phyloP scores from a whole-genome alignment of 108 stramenopile species.

The Thalassiosira profunda region DNA sequence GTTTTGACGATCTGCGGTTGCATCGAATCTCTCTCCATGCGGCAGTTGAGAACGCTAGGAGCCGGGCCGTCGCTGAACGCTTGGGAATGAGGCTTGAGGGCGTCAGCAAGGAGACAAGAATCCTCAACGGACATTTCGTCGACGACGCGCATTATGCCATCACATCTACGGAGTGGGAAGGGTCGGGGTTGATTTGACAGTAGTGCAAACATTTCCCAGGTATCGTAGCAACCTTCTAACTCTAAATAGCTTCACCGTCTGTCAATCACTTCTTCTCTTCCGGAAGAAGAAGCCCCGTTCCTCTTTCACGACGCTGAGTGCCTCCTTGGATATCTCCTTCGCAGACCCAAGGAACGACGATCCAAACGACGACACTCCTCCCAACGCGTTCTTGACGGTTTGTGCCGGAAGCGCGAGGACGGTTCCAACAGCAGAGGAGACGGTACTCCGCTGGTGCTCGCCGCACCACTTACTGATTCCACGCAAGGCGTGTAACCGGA shows the following conservation, averaged over 20 bases:
- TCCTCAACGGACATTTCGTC: too few species aligned
- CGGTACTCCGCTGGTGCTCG: conserved; percentile 40
- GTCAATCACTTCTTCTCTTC: neutral
- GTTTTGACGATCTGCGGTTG: too few species aligned
- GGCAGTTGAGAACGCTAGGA: too few species aligned
- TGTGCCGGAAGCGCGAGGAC: conserved; percentile 77
- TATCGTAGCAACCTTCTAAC: too few species aligned
- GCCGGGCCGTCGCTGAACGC: too few species aligned
- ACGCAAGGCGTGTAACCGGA: conserved; percentile 86
- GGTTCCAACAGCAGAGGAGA: conserved; percentile 64
- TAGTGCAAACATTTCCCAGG: too few species aligned
- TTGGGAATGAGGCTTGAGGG: too few species aligned
- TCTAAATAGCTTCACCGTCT: neutral
- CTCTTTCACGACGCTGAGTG: conserved; percentile 48
- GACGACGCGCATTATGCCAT: too few species aligned
- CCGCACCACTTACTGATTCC: conserved; percentile 88
- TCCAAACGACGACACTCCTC: conserved; percentile 75
- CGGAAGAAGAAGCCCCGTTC: conserved; percentile 8
- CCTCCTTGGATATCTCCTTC: conserved; percentile 84
- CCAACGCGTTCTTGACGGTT: conserved; percentile 76
- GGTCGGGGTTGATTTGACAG: too few species aligned
- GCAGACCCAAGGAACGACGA: conserved; percentile 72
- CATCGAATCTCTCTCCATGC: too few species aligned
- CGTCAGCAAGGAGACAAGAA: too few species aligned
- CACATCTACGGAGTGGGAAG: too few species aligned